Percentiles rank a stretch among this genome's conserved stretches.
Evolutionary conservation across 2,329 filamentous ascomycete genomes (phyloP).

Genomic region (Chrysoporthe cubensis): DNA sequence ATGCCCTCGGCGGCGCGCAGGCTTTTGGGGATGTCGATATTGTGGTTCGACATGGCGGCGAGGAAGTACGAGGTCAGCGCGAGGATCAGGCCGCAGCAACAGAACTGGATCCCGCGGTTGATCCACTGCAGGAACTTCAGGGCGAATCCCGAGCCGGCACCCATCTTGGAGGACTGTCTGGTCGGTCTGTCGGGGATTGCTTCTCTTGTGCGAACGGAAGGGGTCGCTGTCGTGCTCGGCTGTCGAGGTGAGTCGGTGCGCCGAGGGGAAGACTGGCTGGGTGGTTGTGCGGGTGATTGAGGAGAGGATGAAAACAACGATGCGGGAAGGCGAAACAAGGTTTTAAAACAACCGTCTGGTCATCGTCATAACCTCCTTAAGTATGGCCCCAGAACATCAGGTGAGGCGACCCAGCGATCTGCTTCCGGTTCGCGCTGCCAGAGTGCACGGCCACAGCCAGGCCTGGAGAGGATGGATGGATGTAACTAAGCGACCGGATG

Average conservation of each 20-base stretch:
- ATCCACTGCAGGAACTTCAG: conserved; percentile 73
- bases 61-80: conserved; percentile 87
- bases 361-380: not conserved
- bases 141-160: conserved; percentile 57
- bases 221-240: not conserved
- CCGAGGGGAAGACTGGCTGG: not conserved
- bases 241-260: not conserved
- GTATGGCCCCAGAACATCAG: not conserved
- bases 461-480: not conserved
- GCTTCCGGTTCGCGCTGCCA: conserved; percentile 1
- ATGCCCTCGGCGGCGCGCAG: conserved; percentile 79
- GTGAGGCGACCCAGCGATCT: conserved; percentile 10
- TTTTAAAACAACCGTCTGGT: not conserved
- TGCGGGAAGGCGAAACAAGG: not conserved
- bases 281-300: not conserved
- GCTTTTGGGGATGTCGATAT: conserved; percentile 64
- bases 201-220: not conserved
- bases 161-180: conserved; percentile 49
- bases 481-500: not conserved
- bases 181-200: too few species aligned
- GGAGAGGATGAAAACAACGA: not conserved
- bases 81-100: conserved; percentile 73
- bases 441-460: conserved; percentile 1
- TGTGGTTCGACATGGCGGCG: conserved; percentile 68
- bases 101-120: conserved; percentile 75